These are phyloP conservation scores for Dendrobium catenatum DNA, from an alignment of 106 monocot genomes.

Conservation along the genomic window DNA sequence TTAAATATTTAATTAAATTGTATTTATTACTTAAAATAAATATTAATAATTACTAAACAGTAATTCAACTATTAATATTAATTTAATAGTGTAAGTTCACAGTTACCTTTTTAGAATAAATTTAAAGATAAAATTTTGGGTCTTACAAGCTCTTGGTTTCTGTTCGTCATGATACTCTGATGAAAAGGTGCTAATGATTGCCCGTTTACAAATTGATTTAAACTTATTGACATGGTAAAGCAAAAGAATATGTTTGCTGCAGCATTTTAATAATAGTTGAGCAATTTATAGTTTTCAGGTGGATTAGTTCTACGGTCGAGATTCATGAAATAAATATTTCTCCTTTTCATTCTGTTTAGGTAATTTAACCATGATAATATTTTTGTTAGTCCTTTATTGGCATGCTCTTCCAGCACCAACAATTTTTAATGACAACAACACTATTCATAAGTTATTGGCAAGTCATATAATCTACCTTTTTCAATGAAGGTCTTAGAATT, in stretches of 20 bases:
- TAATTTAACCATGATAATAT: neutral
- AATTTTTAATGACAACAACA: neutral
- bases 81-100: too few species aligned
- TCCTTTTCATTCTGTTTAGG: neutral
- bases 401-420: neutral
- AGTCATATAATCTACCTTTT: neutral
- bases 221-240: neutral
- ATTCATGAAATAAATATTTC: neutral
- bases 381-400: too few species aligned
- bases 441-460: neutral
- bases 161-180: neutral
- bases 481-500: slow-evolving; percentile 78
- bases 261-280: neutral
- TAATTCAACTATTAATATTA: too few species aligned
- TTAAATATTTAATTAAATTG: too few species aligned
- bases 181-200: neutral
- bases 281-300: neutral
- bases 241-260: neutral
- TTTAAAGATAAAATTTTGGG: too few species aligned
- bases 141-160: too few species aligned
- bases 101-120: too few species aligned
- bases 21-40: too few species aligned
- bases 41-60: too few species aligned
- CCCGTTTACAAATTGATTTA: neutral
- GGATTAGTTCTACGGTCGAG: neutral